These are phyloP conservation scores for Mycena venus DNA, from an alignment of 768 basidiomycete genomes.

Conservation along the genomic window DNA sequence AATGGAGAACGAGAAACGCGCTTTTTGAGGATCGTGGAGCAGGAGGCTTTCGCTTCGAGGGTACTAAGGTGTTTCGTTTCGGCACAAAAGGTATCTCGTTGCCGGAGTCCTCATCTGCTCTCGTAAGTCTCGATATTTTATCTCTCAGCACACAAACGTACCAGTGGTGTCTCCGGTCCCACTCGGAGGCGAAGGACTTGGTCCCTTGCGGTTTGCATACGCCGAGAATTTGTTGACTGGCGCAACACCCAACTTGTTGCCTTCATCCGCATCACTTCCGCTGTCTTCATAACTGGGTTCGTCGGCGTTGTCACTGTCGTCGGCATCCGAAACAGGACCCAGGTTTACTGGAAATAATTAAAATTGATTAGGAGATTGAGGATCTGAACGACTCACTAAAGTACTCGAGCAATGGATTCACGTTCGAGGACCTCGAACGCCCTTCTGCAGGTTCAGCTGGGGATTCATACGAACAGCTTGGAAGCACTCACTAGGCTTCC, in stretches of 20 bases:
- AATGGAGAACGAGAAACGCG: neutral
- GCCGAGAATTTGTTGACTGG: slow-evolving; percentile 16
- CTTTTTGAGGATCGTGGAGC: neutral
- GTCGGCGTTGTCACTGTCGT: slow-evolving; percentile 55
- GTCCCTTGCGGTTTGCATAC: neutral
- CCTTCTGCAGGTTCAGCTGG: neutral
- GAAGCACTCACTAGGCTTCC: neutral
- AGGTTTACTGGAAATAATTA: slow-evolving; percentile 33
- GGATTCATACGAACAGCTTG: neutral
- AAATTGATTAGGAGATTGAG: neutral
- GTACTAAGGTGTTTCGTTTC: neutral
- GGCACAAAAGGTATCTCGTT: neutral
- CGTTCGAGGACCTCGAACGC: neutral
- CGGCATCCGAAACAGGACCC: slow-evolving; percentile 58
- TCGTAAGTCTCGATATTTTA: neutral
- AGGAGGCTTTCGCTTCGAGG: neutral
- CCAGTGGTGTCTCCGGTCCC: slow-evolving; percentile 12
- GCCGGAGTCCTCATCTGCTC: slow-evolving; percentile 20
- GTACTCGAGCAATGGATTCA: slow-evolving; percentile 62
- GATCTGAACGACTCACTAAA: slow-evolving; percentile 56
- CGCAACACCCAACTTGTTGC: neutral
- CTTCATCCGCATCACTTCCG: slow-evolving; percentile 39
- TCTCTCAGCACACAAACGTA: neutral
- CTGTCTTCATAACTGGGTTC: slow-evolving; percentile 40
- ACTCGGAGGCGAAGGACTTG: neutral